Conservation (phyloP, 2,329 filamentous ascomycete species). For the Venturia carpophila region DNA sequence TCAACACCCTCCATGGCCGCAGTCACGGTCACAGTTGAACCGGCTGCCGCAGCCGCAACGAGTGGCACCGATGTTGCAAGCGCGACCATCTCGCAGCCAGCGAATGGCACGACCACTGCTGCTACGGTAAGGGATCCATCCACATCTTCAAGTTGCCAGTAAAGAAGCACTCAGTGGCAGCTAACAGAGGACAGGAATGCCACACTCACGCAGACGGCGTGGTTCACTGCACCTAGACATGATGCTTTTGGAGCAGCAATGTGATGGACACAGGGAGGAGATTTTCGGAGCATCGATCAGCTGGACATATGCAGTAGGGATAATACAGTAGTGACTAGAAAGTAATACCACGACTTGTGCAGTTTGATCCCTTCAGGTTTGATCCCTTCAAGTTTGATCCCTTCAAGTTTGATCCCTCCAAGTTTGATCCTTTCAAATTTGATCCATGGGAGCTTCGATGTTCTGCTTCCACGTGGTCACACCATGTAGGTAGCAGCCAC, state of each 20-base stretch:
- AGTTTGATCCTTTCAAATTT: no score
- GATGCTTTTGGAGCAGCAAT: neutral
- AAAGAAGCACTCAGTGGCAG: no score
- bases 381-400: no score
- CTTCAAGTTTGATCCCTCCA: no score
- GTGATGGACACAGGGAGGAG: no score
- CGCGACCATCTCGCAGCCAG: neutral
- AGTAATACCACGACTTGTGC: no score
- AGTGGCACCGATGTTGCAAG: neutral
- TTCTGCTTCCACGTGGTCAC: neutral
- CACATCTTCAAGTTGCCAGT: neutral
- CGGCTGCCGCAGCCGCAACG: conserved; percentile 7
- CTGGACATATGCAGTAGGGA: no score
- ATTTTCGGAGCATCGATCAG: no score
- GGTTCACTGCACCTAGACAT: neutral
- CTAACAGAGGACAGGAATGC: neutral
- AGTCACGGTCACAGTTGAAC: neutral
- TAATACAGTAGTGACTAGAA: no score
- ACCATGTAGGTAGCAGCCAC: no score
- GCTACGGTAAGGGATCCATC: neutral
- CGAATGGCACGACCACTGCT: neutral
- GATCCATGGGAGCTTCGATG: neutral
- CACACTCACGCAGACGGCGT: neutral
- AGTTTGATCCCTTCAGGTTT: no score
- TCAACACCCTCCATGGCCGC: neutral